phyloP scores from a whole-genome alignment of 352 stramenopile species.

The Globisporangium paddicum region DNA sequence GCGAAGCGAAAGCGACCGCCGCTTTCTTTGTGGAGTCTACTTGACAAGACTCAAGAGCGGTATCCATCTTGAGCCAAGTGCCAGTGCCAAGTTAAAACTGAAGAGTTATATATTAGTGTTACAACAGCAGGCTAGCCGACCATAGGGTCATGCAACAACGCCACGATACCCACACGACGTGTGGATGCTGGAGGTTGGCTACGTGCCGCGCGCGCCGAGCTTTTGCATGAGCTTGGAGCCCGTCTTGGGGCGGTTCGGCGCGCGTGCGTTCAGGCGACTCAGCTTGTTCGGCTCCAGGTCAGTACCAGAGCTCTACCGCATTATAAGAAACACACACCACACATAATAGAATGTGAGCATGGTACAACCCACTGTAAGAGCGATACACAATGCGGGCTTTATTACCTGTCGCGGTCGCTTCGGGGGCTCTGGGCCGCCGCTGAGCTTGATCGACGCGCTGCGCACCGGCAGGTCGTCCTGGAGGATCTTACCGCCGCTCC shows the following conservation, averaged over 20 bases:
- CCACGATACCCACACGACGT: no score
- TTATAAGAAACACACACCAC: not conserved
- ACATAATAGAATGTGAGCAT: not conserved
- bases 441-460: constrained; percentile 7
- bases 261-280: constrained; percentile 30
- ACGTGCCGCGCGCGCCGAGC: constrained; percentile 28
- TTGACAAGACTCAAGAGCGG: not conserved
- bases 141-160: not conserved
- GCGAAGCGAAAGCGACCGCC: not conserved
- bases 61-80: not conserved
- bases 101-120: not conserved
- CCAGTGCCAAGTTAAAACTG: not conserved
- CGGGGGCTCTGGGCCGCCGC: constrained; percentile 24
- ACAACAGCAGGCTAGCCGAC: not conserved
- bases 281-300: constrained; percentile 61
- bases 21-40: not conserved
- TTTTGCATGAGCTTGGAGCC: constrained; percentile 75
- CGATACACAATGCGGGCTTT: not conserved
- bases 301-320: constrained; percentile 22
- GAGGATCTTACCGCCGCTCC: constrained; percentile 16
- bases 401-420: constrained; percentile 62
- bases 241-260: constrained; percentile 31
- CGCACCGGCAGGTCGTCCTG: constrained; percentile 16
- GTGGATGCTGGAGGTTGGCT: no score
- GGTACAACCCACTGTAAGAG: not conserved